Evolutionary conservation across 352 stramenopile genomes (phyloP).

Genomic region (Plasmopara viticola): DNA sequence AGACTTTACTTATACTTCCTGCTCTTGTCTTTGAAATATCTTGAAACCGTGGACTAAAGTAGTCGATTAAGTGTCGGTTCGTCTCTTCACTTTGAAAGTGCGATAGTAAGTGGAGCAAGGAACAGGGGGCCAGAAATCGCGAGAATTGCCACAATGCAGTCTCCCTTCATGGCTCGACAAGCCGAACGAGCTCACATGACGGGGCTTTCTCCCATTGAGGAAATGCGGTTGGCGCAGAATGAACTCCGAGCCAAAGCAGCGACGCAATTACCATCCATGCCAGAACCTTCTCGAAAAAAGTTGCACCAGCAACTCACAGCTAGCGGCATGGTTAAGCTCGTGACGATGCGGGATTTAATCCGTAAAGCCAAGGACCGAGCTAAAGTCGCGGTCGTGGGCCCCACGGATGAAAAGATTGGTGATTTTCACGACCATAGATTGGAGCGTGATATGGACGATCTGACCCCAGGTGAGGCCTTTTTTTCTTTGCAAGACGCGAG

Average conservation of each 20-base stretch:
- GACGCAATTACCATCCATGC: constrained; percentile 27
- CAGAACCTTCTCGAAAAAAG: constrained; percentile 9
- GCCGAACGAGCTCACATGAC: constrained; percentile 52
- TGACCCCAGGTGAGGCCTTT: constrained; percentile 52
- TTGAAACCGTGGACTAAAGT: no score
- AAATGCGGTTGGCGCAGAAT: constrained; percentile 78
- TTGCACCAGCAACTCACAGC: constrained; percentile 15
- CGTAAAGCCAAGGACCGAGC: constrained; percentile 52
- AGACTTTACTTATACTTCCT: no score
- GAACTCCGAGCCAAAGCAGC: constrained; percentile 69
- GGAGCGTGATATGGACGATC: constrained; percentile 64
- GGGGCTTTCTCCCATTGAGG: constrained; percentile 73
- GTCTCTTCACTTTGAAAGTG: no score
- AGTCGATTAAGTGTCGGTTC: no score
- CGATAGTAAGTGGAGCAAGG: no score
- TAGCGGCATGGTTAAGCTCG: constrained; percentile 43
- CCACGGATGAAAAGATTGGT: no score
- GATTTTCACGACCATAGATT: not conserved
- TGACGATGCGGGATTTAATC: constrained; percentile 53
- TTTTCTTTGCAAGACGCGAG: not conserved
- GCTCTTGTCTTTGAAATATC: no score
- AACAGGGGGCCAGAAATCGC: no score
- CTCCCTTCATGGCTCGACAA: constrained; percentile 24
- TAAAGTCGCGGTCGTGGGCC: constrained; percentile 24
- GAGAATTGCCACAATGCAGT: no score